Percentiles rank a stretch among this genome's conserved stretches.
phyloP scores from a whole-genome alignment of 495 filamentous ascomycete species.

The Jackrogersella minutella region DNA sequence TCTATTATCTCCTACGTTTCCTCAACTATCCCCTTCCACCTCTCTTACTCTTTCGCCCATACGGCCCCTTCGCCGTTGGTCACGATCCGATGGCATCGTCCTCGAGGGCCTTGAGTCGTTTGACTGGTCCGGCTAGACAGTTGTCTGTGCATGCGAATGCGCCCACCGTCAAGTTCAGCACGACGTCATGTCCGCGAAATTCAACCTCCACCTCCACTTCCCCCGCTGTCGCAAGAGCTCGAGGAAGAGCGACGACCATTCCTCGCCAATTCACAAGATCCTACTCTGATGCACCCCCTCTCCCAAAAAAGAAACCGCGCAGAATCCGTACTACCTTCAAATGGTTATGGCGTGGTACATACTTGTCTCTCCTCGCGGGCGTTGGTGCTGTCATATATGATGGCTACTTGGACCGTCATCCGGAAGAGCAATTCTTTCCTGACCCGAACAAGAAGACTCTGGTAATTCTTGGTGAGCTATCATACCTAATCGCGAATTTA shows the following conservation, averaged over 20 bases:
- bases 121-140: constrained; percentile 28
- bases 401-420: constrained; percentile 82
- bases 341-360: constrained; percentile 77
- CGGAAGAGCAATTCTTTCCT: constrained; percentile 78
- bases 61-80: constrained; percentile 19
- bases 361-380: constrained; percentile 72
- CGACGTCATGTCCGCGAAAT: constrained; percentile 30
- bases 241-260: neutral
- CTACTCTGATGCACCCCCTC: constrained; percentile 46
- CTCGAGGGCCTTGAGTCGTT: constrained; percentile 30
- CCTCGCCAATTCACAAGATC: constrained; percentile 52
- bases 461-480: constrained; percentile 84
- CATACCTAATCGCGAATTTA: constrained; percentile 5
- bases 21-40: neutral
- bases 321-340: constrained; percentile 52
- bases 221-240: constrained; percentile 19
- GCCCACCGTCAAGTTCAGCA: constrained; percentile 21
- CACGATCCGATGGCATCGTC: constrained; percentile 33
- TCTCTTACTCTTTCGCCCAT: neutral
- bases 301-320: constrained; percentile 46
- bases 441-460: constrained; percentile 96
- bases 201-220: constrained; percentile 14
- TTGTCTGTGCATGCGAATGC: constrained; percentile 20
- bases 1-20: constrained; percentile 1
- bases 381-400: constrained; percentile 76